phyloP scores from a whole-genome alignment of 2,329 filamentous ascomycete genomes.

The Fusarium nanum region DNA sequence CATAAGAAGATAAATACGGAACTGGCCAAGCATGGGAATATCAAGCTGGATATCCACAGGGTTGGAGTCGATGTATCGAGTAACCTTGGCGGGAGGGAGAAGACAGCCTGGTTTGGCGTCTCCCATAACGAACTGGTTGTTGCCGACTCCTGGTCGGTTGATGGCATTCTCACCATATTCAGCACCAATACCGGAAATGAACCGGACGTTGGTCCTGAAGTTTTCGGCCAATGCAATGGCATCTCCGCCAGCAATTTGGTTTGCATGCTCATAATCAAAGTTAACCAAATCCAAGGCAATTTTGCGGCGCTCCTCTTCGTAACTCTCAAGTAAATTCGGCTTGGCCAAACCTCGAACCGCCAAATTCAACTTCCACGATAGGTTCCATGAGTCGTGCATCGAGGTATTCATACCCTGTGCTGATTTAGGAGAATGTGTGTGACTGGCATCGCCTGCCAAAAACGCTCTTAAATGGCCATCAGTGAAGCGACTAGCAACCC shows the following conservation, averaged over 20 bases:
- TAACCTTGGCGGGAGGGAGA: conserved; percentile 75
- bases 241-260: conserved; percentile 71
- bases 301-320: conserved; percentile 72
- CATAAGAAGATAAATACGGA: conserved; percentile 78
- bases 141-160: conserved; percentile 56
- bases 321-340: conserved; percentile 67
- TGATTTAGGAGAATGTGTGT: conserved; percentile 78
- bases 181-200: conserved; percentile 78
- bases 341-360: conserved; percentile 67
- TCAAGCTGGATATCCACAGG: conserved; percentile 82
- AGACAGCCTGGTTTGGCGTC: conserved; percentile 66
- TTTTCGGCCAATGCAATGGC: conserved; percentile 72
- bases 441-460: conserved; percentile 76
- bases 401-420: conserved; percentile 75
- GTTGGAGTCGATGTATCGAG: conserved; percentile 81
- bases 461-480: conserved; percentile 72
- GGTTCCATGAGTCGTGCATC: conserved; percentile 72
- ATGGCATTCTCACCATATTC: conserved; percentile 66
- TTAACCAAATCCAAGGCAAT: conserved; percentile 69
- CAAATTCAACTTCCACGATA: conserved; percentile 65
- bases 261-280: conserved; percentile 69
- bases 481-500: conserved; percentile 76
- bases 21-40: conserved; percentile 81
- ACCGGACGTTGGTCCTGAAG: conserved; percentile 76
- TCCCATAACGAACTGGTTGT: conserved; percentile 57